Percentiles rank a stretch among this genome's conserved stretches.
Conservation (phyloP, 2,329 filamentous ascomycete species). For the Nemania sp. region DNA sequence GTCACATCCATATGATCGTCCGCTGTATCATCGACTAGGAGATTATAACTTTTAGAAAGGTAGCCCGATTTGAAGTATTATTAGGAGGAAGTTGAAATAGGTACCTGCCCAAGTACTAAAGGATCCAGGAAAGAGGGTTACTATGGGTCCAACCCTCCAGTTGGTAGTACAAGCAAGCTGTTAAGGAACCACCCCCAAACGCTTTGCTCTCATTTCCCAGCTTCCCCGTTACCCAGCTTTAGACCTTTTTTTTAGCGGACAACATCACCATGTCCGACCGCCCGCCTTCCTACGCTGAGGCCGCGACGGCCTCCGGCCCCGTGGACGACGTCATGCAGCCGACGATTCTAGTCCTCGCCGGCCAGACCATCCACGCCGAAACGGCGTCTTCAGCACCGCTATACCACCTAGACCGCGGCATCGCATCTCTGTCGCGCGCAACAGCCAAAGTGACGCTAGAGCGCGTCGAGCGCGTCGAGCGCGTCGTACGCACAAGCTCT, state of each 20-base stretch:
- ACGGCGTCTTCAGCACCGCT: slow-evolving; percentile 51
- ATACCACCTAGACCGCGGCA: slow-evolving; percentile 31
- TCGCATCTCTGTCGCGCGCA: slow-evolving; percentile 28
- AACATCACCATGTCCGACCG: background rate
- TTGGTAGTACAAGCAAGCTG: too few relatives aligned
- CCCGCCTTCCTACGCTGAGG: slow-evolving; percentile 21
- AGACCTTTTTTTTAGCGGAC: too few relatives aligned
- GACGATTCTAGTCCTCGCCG: slow-evolving; percentile 55
- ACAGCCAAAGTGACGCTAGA: slow-evolving; percentile 25
- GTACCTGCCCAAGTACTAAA: too few relatives aligned
- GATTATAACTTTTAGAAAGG: too few relatives aligned
- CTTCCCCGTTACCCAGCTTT: background rate
- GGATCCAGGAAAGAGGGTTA: too few relatives aligned
- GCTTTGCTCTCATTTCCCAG: background rate
- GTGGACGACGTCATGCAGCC: slow-evolving; percentile 26
- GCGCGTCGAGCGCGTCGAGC: slow-evolving; percentile 31
- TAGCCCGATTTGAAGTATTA: too few relatives aligned
- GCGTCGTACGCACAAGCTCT: slow-evolving; percentile 14
- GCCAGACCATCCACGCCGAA: slow-evolving; percentile 56
- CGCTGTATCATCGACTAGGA: too few relatives aligned
- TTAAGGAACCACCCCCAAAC: too few relatives aligned
- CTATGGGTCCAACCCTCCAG: too few relatives aligned
- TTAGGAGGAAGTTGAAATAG: too few relatives aligned
- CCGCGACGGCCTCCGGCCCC: slow-evolving; percentile 1
- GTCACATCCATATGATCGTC: too few relatives aligned